Conservation (phyloP, 495 filamentous ascomycete species). For the Aspergillus indologenus region DNA sequence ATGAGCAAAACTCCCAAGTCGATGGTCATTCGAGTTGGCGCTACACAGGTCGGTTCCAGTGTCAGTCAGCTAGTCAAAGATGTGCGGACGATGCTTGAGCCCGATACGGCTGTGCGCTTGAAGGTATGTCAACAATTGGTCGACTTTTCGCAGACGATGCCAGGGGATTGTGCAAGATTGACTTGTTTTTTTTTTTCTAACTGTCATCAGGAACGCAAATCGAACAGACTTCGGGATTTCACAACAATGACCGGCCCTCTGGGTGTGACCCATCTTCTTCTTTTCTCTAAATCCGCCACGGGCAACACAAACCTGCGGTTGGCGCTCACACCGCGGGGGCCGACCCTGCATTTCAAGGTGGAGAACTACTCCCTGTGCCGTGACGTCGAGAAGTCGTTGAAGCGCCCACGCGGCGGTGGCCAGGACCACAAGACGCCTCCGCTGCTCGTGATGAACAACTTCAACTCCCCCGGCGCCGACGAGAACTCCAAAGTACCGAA, state of each 20-base stretch:
- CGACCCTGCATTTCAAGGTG: constrained; percentile 92
- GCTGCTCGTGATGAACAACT: constrained; percentile 98
- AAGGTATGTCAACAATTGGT: constrained; percentile 41
- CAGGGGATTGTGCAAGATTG: no score
- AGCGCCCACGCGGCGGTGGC: constrained; percentile 73
- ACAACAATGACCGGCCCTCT: constrained; percentile 93
- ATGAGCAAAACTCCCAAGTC: constrained; percentile 72
- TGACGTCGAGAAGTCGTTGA: constrained; percentile 76
- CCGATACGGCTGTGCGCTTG: constrained; percentile 81
- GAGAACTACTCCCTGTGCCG: constrained; percentile 93
- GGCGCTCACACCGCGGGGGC: constrained; percentile 83
- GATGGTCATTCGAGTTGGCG: constrained; percentile 98
- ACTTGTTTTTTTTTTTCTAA: neutral
- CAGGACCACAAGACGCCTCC: constrained; percentile 83
- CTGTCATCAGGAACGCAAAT: constrained; percentile 70
- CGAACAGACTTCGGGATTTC: constrained; percentile 88
- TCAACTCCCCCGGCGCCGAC: constrained; percentile 60
- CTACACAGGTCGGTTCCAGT: constrained; percentile 86
- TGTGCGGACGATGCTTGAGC: constrained; percentile 92
- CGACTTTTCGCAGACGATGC: no score
- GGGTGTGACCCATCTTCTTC: constrained; percentile 87
- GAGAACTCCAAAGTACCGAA: constrained; percentile 64
- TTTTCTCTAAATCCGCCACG: constrained; percentile 85
- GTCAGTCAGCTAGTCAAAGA: constrained; percentile 90
- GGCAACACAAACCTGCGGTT: constrained; percentile 93